Evolutionary conservation across 805 yeast species (phyloP), one percentile per base, ranked within the genome.

Genomic region (Limtongozyma cylindracea): DNA sequence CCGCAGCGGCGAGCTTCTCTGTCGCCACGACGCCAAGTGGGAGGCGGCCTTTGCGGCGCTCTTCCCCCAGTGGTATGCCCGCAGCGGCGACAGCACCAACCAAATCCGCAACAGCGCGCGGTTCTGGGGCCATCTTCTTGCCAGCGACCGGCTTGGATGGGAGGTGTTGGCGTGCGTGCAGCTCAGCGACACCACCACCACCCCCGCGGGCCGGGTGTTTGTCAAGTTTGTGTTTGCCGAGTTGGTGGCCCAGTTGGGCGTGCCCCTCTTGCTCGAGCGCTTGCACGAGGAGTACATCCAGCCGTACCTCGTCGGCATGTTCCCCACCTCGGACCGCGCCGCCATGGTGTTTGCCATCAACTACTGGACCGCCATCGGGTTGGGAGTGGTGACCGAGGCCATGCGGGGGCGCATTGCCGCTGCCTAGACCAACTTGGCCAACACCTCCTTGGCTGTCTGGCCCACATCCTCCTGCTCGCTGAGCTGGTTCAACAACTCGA

Each of bases 281-380:
- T 24, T 41, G 5, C 32, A 42, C 3, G 74, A 71, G 26, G 57
- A 53, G 0, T 58, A 57, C 25, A 47, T 63, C 10, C 49, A 50
- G 22, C 56, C 59, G 0, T 54, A 32, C 21, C 26, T 71, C 16
- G 31, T 27, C 2, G 77, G 77, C 0, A 30, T 82, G 18, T 74
- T 82, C 34, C 94, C 93, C 0, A 27, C 31, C 31, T 19, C 42
- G 2, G 53, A 53, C 24, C 49, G 53, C 5, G 68, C 63, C 7
- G 47, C 60, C 30, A 45, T 70, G 9, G 51, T 84, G 27, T 84
- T 82, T 38, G 58, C 91, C 2, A 78, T 80, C 37, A 84, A 84
- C 37, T 84, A 57, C 39, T 84, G 84, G 42, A 84, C 95, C 0
- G 94, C 95, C 1, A 78, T 84, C 28, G 91, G 91, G 0, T 40